Evolutionary conservation across 805 yeast species (phyloP).

Genomic region (Ogataea trehalophila): DNA sequence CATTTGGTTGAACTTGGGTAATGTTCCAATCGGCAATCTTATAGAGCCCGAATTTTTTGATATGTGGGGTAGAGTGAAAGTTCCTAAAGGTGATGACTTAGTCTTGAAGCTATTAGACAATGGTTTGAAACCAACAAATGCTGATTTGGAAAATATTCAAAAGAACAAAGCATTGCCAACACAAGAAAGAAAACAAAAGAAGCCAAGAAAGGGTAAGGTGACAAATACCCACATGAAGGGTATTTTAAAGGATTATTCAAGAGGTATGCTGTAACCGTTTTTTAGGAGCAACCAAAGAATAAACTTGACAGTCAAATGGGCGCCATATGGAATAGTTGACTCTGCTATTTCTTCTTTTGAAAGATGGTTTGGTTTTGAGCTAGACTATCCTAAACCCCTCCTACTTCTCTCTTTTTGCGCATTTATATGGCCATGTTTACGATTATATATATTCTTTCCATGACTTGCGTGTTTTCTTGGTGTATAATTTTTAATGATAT

Average conservation of each 20-base stretch:
- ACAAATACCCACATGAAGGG: constrained; percentile 98
- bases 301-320: too few species aligned
- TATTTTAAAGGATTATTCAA: constrained; percentile 75
- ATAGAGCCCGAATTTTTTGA: constrained; percentile 78
- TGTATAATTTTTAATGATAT: too few species aligned
- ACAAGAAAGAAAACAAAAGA: constrained; percentile 76
- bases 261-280: constrained; percentile 26
- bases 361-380: too few species aligned
- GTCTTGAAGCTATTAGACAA: constrained; percentile 73
- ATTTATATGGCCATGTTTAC: background rate
- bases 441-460: background rate
- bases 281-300: too few species aligned
- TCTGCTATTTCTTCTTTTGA: too few species aligned
- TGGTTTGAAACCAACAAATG: constrained; percentile 94
- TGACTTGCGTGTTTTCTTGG: too few species aligned
- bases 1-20: constrained; percentile 81
- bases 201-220: constrained; percentile 87
- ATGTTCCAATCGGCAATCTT: constrained; percentile 44
- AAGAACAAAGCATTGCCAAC: constrained; percentile 49
- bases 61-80: constrained; percentile 73
- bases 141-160: constrained; percentile 92
- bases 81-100: constrained; percentile 79
- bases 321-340: too few species aligned
- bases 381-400: too few species aligned
- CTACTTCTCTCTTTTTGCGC: background rate